These are phyloP conservation scores for Oryza glaberrima DNA, from an alignment of 176 grass and related monocot genomes.

Conservation along the genomic window DNA sequence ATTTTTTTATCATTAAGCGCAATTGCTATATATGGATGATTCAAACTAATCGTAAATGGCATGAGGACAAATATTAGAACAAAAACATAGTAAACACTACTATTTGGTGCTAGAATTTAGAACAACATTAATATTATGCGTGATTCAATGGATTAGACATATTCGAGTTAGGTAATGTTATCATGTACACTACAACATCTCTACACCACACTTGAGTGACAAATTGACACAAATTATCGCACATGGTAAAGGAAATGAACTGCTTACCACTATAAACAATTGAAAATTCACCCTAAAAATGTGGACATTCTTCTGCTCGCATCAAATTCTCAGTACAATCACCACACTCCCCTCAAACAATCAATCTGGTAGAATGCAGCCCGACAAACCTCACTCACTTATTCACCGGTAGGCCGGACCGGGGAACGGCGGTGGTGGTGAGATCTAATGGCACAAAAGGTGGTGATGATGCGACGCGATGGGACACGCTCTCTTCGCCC, in stretches of 20 bases:
- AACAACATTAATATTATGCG: not conserved
- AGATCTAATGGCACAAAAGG: not conserved
- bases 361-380: not conserved
- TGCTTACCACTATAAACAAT: not conserved
- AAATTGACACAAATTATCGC: not conserved
- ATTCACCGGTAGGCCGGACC: slow-evolving; percentile 15
- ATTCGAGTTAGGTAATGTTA: not conserved
- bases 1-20: not conserved
- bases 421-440: not conserved
- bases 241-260: not conserved
- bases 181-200: not conserved
- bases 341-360: not conserved
- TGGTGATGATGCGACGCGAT: not conserved
- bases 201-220: not conserved
- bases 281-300: not conserved
- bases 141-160: not conserved
- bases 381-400: slow-evolving; percentile 1
- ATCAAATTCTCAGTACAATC: not conserved
- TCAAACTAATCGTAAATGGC: not conserved
- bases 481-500: not conserved
- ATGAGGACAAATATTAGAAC: too few species aligned
- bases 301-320: not conserved
- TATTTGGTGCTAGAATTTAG: too few species aligned
- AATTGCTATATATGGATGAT: not conserved
- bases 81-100: too few species aligned